Conservation (phyloP, 306 rosid genomes). For the Styphnolobium japonicum region DNA sequence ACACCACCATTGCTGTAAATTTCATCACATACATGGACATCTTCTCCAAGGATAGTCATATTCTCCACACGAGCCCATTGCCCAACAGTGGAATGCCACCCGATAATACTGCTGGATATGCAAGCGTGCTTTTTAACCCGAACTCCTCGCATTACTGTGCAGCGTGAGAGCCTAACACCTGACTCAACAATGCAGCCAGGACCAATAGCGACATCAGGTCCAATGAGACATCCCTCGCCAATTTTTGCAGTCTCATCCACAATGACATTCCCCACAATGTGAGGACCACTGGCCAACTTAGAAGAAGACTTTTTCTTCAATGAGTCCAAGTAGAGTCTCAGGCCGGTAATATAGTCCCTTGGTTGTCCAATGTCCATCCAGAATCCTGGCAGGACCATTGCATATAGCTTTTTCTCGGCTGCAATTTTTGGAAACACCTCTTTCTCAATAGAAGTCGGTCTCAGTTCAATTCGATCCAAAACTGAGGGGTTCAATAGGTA, state of each 20-base stretch:
- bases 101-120: slow-evolving; percentile 84
- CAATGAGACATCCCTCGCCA: slow-evolving; percentile 94
- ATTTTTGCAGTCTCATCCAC: slow-evolving; percentile 87
- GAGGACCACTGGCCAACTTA: slow-evolving; percentile 65
- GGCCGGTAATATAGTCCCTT: slow-evolving; percentile 87
- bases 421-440: slow-evolving; percentile 95
- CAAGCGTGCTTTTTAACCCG: slow-evolving; percentile 92
- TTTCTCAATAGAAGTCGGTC: slow-evolving; percentile 99
- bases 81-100: slow-evolving; percentile 96
- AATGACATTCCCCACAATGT: slow-evolving; percentile 86
- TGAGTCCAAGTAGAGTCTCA: slow-evolving; percentile 85
- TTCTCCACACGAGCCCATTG: slow-evolving; percentile 97
- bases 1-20: slow-evolving; percentile 94
- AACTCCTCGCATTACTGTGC: slow-evolving; percentile 89
- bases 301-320: slow-evolving; percentile 76
- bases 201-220: slow-evolving; percentile 97
- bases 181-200: slow-evolving; percentile 89
- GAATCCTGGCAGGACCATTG: slow-evolving; percentile 98
- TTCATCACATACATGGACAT: slow-evolving; percentile 89
- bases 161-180: slow-evolving; percentile 88
- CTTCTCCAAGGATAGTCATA: slow-evolving; percentile 95
- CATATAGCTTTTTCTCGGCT: slow-evolving; percentile 74
- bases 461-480: slow-evolving; percentile 80
- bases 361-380: slow-evolving; percentile 99
- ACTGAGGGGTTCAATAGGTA: slow-evolving; percentile 87